Evolutionary conservation across 345 rosid genomes (phyloP).

Genomic region (Gossypium anomalum): DNA sequence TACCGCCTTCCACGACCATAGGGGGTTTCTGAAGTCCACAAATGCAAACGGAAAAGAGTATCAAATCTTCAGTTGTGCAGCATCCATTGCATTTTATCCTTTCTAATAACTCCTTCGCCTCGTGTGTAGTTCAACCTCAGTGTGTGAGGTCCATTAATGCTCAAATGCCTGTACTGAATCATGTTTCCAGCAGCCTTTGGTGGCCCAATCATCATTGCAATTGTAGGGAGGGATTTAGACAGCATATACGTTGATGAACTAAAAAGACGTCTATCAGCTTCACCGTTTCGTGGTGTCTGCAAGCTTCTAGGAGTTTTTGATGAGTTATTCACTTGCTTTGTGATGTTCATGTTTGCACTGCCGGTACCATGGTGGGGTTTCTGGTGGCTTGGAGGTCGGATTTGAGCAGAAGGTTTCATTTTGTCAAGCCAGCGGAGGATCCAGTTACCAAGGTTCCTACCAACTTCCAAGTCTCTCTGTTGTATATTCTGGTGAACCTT

Average conservation of each 20-base stretch:
- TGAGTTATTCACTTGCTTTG: conserved; percentile 34
- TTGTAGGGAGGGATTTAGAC: conserved; percentile 52
- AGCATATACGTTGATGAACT: conserved; percentile 40
- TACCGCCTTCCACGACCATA: background rate
- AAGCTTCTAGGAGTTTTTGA: conserved; percentile 39
- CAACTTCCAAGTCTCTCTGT: conserved; percentile 80
- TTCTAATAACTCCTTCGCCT: conserved; percentile 47
- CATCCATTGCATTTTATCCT: conserved; percentile 79
- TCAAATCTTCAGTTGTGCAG: conserved; percentile 26
- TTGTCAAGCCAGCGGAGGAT: conserved; percentile 76
- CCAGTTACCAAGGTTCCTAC: conserved; percentile 83
- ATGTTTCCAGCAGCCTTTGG: conserved; percentile 44
- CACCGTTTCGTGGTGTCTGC: conserved; percentile 36
- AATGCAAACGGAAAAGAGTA: conserved; percentile 2
- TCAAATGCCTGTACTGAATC: conserved; percentile 59
- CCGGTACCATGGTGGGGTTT: conserved; percentile 23
- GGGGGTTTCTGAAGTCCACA: background rate
- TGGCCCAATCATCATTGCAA: conserved; percentile 57
- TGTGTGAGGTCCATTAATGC: conserved; percentile 21
- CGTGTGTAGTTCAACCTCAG: conserved; percentile 23
- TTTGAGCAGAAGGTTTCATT: conserved; percentile 90
- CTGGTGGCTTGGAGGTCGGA: conserved; percentile 38
- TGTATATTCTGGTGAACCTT: conserved; percentile 68
- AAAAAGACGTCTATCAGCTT: conserved; percentile 52
- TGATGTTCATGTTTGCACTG: conserved; percentile 31